Percentiles rank a stretch among this genome's conserved stretches.
Conservation (phyloP, 345 rosid species). For the Tarenaya hassleriana region DNA sequence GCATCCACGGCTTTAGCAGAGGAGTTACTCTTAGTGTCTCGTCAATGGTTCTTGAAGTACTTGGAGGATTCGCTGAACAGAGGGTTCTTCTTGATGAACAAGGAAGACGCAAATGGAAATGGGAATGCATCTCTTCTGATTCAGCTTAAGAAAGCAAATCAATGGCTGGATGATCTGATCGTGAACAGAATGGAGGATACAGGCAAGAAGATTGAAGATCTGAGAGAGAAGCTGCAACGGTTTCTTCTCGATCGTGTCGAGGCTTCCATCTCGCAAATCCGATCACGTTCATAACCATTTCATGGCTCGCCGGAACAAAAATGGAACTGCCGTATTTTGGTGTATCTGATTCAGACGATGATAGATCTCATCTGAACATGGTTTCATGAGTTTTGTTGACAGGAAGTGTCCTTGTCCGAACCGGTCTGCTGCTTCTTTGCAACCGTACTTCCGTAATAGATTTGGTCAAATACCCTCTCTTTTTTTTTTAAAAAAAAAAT, state of each 20-base stretch:
- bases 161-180: conserved; percentile 36
- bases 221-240: conserved; percentile 38
- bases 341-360: no score
- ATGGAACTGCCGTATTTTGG: no score
- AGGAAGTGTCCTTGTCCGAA: no score
- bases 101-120: conserved; percentile 25
- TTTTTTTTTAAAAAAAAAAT: no score
- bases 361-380: no score
- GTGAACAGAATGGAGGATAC: conserved; percentile 22
- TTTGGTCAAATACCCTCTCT: no score
- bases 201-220: conserved; percentile 27
- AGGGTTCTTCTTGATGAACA: conserved; percentile 22
- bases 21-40: conserved; percentile 34
- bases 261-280: conserved; percentile 21
- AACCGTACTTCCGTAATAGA: no score
- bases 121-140: conserved; percentile 28
- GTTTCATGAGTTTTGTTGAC: no score
- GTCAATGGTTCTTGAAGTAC: conserved; percentile 44
- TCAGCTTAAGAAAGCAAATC: conserved; percentile 37
- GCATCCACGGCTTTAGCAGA: conserved; percentile 34
- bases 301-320: no score
- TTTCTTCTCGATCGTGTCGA: conserved; percentile 37
- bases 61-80: conserved; percentile 35
- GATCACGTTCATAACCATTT: conserved; percentile 16
- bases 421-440: no score